Evolutionary conservation across 768 basidiomycete species (phyloP), one percentile per base, ranked within the genome.

Genomic region (Vishniacozyma victoriae): DNA sequence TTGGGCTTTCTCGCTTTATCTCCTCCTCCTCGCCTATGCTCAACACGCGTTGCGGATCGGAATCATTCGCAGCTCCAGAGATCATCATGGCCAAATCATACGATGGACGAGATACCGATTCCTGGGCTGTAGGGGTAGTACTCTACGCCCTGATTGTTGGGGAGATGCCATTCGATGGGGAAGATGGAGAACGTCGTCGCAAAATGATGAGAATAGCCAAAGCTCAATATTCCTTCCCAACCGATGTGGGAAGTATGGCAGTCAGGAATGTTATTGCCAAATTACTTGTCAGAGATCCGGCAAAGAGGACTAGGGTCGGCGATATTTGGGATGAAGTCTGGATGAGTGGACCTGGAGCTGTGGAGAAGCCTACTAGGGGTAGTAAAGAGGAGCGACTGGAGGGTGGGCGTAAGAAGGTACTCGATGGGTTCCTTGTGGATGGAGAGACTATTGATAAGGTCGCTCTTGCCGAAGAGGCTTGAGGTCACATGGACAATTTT

Each of bases 111-210:
- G 78, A 82, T 66, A 90, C 87, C 44, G 89, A 92, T 67, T 82
- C 84, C 12, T 92, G 89, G 89, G 87, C 87, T 9, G 82, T 84
- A 59, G 88, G 88, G 1, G 84, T 90, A n/a, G 86, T 89, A 41
- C 72, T 91, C 12, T 93, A 81, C 69, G 86, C 84, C 27, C 75
- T 91, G 41, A 78, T 82, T 6, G 82, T 78, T 31, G 77, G 87
- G 31, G 72, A 76, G 27, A 68, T 91, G 44, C 89, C 87, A 3
- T 93, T 93, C 73, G 87, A 70, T 40, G 20, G 5, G 20, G 4
- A 16, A 26, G 37, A 0, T 35, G 38, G 57, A 25, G 45, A 62
- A 39, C 54, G 66, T 24, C 41, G 72, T 46, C 64, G 72, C 39
- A 74, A 77, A 65, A 72, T 91, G 56, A 80, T 88, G 76, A 76